A percentile compares a stretch with the other conserved stretches of the same genome.
These are phyloP conservation scores for Saccharomycopsis synnaedendra DNA, from an alignment of 805 yeast genomes.

Conservation along the genomic window DNA sequence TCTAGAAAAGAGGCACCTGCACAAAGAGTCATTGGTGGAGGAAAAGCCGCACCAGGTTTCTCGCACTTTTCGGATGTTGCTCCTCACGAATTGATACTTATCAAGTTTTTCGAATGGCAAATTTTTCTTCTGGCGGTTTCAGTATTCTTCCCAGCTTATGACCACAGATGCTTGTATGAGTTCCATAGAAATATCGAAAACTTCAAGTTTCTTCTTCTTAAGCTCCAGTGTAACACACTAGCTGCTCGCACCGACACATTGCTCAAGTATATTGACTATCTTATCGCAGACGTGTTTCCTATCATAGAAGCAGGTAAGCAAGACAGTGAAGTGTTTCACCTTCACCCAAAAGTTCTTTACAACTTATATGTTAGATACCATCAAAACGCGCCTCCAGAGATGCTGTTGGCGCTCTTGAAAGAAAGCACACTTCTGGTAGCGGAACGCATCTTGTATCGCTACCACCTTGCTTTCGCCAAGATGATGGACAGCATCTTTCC, in stretches of 20 bases:
- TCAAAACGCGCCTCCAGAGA: slow-evolving; percentile 7
- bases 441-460: slow-evolving; percentile 8
- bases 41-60: slow-evolving; percentile 6
- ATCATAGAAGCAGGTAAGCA: not conserved
- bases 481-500: slow-evolving; percentile 12
- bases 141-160: slow-evolving; percentile 10
- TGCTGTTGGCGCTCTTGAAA: not conserved
- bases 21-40: not conserved
- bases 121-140: slow-evolving; percentile 5
- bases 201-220: not conserved
- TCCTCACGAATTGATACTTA: slow-evolving; percentile 6
- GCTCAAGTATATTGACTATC: slow-evolving; percentile 1
- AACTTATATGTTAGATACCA: not conserved
- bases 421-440: not conserved
- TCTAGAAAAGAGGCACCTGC: not conserved
- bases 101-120: slow-evolving; percentile 15
- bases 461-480: slow-evolving; percentile 6
- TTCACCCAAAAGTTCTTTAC: slow-evolving; percentile 6
- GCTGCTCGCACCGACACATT: slow-evolving; percentile 1
- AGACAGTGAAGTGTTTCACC: not conserved
- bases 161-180: slow-evolving; percentile 7
- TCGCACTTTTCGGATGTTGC: slow-evolving; percentile 2
- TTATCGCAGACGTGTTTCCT: slow-evolving; percentile 7
- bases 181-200: slow-evolving; percentile 2
- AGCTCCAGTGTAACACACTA: not conserved